Conservation (phyloP, 306 rosid species). For the Begonia fuchsioides region DNA sequence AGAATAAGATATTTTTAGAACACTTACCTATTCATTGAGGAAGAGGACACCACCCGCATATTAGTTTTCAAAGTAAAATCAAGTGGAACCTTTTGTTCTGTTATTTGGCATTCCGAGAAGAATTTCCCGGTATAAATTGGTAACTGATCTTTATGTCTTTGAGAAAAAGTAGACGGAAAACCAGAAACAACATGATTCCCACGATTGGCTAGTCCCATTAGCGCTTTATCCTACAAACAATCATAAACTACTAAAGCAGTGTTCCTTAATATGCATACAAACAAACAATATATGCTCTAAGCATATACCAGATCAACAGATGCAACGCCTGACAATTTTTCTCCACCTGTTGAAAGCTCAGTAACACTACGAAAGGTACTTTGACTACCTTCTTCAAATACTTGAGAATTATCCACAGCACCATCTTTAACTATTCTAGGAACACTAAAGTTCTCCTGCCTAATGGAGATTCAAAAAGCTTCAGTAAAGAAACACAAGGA, state of each 20-base stretch:
- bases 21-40: conserved; percentile 47
- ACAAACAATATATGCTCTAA: background rate
- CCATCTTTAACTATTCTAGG: conserved; percentile 19
- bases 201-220: background rate
- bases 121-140: conserved; percentile 24
- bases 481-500: conserved; percentile 1
- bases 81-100: conserved; percentile 64
- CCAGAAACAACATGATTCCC: conserved; percentile 22
- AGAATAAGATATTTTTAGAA: too few relatives aligned
- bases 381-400: conserved; percentile 40
- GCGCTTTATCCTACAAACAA: conserved; percentile 10
- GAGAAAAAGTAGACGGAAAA: conserved; percentile 25
- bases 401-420: conserved; percentile 21
- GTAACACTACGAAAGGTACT: conserved; percentile 64
- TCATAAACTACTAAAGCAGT: background rate
- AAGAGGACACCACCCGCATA: conserved; percentile 51
- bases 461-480: conserved; percentile 12
- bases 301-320: conserved; percentile 60
- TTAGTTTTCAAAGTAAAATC: conserved; percentile 84
- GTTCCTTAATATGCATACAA: too few relatives aligned
- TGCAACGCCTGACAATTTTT: conserved; percentile 34
- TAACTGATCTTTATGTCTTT: conserved; percentile 20
- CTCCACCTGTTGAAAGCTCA: conserved; percentile 54
- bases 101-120: conserved; percentile 26
- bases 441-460: conserved; percentile 29